Percentiles rank a stretch among this genome's conserved stretches.
These are phyloP conservation scores for Xylaria sp. DNA, from an alignment of 2,329 filamentous ascomycete species.

Conservation along the genomic window DNA sequence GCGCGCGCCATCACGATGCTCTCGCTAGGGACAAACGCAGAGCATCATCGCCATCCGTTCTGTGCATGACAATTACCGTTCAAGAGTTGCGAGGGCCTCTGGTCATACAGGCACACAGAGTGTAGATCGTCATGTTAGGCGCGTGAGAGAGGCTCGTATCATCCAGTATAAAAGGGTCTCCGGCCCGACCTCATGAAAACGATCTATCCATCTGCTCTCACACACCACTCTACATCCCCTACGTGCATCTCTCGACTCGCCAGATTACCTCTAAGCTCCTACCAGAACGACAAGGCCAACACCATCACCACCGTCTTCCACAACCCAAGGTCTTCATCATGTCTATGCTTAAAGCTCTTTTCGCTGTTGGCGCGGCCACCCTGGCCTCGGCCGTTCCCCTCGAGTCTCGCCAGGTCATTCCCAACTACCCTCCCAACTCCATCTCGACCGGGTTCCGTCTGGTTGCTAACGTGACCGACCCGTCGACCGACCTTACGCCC, in stretches of 20 bases:
- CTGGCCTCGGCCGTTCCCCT: constrained; percentile 32
- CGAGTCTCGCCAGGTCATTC: constrained; percentile 30
- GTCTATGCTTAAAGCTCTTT: constrained; percentile 27
- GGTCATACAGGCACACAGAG: not conserved
- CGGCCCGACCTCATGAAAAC: not conserved
- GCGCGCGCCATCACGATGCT: constrained; percentile 11
- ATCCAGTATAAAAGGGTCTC: constrained; percentile 18
- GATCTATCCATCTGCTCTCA: not conserved
- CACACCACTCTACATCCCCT: not conserved
- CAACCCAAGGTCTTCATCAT: constrained; percentile 7
- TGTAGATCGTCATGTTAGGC: constrained; percentile 3
- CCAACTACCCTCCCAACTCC: constrained; percentile 40
- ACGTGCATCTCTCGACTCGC: not conserved
- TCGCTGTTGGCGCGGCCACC: constrained; percentile 29
- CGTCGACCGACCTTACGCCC: constrained; percentile 53
- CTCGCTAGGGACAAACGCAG: constrained; percentile 4
- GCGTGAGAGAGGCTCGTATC: not conserved
- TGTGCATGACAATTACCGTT: not conserved
- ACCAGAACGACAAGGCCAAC: not conserved
- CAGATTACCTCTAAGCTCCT: not conserved
- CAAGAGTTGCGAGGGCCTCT: not conserved
- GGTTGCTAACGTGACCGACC: constrained; percentile 58
- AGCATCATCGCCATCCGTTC: constrained; percentile 5
- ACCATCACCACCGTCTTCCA: not conserved
- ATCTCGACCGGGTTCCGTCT: constrained; percentile 54